Conservation (phyloP, 1,139 yeast species). For the Blastobotrys ciferrii region DNA sequence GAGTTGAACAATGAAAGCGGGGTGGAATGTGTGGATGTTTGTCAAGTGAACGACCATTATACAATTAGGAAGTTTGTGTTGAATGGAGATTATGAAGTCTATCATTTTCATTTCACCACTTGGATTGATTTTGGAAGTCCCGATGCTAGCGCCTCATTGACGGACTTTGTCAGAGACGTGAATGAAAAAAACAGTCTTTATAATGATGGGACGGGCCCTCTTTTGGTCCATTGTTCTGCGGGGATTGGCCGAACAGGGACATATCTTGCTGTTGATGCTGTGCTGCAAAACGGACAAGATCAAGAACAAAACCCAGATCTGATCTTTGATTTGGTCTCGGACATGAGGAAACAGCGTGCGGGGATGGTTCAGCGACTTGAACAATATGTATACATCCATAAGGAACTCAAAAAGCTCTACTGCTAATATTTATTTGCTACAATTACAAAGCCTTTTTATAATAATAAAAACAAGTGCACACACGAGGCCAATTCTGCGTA, state of each 20-base stretch:
- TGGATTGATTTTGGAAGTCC: constrained; percentile 62
- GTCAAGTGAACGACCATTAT: constrained; percentile 10
- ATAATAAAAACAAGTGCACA: neutral
- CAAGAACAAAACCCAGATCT: constrained; percentile 26
- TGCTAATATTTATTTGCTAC: constrained; percentile 5
- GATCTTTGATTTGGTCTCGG: constrained; percentile 41
- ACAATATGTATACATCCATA: constrained; percentile 54
- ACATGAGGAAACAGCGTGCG: constrained; percentile 54
- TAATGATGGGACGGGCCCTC: constrained; percentile 37
- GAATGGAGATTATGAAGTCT: constrained; percentile 35
- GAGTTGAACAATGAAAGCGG: neutral
- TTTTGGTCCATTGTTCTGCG: constrained; percentile 74
- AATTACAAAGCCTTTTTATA: constrained; percentile 9
- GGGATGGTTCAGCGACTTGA: constrained; percentile 66
- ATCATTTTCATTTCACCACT: constrained; percentile 51
- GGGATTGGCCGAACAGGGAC: constrained; percentile 87
- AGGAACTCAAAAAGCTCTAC: constrained; percentile 29
- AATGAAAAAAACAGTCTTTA: constrained; percentile 27
- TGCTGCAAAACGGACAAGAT: constrained; percentile 31
- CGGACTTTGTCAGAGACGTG: constrained; percentile 35
- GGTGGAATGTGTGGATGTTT: constrained; percentile 1
- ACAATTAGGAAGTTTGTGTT: constrained; percentile 8
- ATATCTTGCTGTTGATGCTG: constrained; percentile 64
- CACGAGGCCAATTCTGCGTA: neutral
- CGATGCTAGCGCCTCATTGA: constrained; percentile 33